Evolutionary conservation across 106 monocot species (phyloP).

Genomic region (Amphibolis antarctica): DNA sequence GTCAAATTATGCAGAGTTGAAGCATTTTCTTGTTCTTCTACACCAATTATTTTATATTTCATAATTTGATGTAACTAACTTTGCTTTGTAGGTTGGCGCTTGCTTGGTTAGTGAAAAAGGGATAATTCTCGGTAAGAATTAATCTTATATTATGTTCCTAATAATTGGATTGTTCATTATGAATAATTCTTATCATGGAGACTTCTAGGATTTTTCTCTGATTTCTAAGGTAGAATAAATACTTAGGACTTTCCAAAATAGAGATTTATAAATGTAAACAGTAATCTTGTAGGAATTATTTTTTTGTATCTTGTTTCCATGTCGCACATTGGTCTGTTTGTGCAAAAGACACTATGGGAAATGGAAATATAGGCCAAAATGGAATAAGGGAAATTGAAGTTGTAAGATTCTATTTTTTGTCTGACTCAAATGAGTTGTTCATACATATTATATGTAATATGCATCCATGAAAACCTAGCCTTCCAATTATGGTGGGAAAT

Average conservation of each 20-base stretch:
- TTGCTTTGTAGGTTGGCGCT: conserved; percentile 67
- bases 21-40: background rate
- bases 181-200: background rate
- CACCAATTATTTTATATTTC: background rate
- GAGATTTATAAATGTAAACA: too few species aligned
- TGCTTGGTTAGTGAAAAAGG: conserved; percentile 87
- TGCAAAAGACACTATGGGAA: too few species aligned
- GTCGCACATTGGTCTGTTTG: background rate
- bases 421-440: too few species aligned
- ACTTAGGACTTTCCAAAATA: background rate
- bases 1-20: background rate
- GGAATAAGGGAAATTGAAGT: too few species aligned
- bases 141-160: background rate
- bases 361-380: too few species aligned
- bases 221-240: background rate
- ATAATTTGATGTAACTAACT: background rate
- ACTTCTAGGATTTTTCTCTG: background rate
- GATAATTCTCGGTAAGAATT: conserved; percentile 69
- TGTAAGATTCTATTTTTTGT: too few species aligned
- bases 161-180: background rate
- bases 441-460: too few species aligned
- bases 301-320: background rate
- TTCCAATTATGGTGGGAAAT: too few species aligned
- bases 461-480: too few species aligned
- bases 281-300: too few species aligned